Conservation (phyloP, 140 eudicot species). For the Anethum foeniculum region DNA sequence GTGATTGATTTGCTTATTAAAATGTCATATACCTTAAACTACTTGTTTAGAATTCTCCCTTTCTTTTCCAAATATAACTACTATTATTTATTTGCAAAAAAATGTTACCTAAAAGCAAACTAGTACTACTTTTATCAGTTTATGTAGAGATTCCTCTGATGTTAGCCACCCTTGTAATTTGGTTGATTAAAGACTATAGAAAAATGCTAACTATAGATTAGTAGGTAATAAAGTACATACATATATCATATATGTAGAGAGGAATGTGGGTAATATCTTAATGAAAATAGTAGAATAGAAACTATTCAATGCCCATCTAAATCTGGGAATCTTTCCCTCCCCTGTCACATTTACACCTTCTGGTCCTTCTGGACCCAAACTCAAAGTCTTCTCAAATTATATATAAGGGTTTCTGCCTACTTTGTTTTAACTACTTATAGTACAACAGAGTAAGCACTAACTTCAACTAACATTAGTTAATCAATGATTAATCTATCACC, state of each 20-base stretch:
- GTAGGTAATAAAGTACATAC: background rate
- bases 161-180: background rate
- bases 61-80: background rate
- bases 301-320: slow-evolving; percentile 4
- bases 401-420: background rate
- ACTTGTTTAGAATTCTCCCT: background rate
- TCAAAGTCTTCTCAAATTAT: background rate
- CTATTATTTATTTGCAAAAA: background rate
- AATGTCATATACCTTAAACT: background rate
- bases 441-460: background rate
- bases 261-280: background rate
- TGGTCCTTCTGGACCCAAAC: background rate
- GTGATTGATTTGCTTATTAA: background rate
- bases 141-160: background rate
- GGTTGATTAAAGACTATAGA: background rate
- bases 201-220: background rate
- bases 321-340: slow-evolving; percentile 2
- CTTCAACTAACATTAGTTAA: background rate
- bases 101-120: background rate
- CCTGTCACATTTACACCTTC: background rate
- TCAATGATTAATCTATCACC: background rate
- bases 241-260: background rate
- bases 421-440: background rate
- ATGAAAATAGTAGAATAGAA: background rate
- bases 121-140: too few relatives aligned